A percentile compares a stretch with the other conserved stretches of the same genome.
Evolutionary conservation across 2,329 filamentous ascomycete genomes (phyloP).

Genomic region (Fusarium phyllophilum): DNA sequence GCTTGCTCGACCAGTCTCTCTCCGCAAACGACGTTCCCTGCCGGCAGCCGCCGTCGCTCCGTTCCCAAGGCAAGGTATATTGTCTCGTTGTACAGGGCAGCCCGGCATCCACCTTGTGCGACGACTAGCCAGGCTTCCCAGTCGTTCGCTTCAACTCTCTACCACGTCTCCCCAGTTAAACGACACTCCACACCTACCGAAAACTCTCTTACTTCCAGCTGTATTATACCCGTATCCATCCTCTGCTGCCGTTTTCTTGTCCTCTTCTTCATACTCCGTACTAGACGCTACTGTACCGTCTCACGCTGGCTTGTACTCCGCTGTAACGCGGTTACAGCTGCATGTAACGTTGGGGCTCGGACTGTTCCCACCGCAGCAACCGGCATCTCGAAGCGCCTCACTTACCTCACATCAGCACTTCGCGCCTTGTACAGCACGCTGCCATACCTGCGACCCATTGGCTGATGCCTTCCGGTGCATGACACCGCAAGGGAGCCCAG

Average conservation of each 20-base stretch:
- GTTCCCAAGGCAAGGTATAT: slow-evolving; percentile 19
- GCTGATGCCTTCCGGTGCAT: slow-evolving; percentile 44
- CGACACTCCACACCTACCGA: slow-evolving; percentile 28
- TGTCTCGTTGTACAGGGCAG: slow-evolving; percentile 29
- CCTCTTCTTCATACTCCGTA: neutral
- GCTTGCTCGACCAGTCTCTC: slow-evolving; percentile 22
- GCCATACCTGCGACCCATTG: slow-evolving; percentile 37
- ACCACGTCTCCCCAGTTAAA: slow-evolving; percentile 14
- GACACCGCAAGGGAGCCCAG: slow-evolving; percentile 46
- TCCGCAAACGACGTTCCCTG: slow-evolving; percentile 32
- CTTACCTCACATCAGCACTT: slow-evolving; percentile 35
- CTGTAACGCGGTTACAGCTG: slow-evolving; percentile 36
- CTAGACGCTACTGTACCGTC: slow-evolving; percentile 23
- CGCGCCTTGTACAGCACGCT: slow-evolving; percentile 16
- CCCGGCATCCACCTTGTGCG: slow-evolving; percentile 23
- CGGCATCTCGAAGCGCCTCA: slow-evolving; percentile 49
- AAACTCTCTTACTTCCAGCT: slow-evolving; percentile 12
- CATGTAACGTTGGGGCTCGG: slow-evolving; percentile 42
- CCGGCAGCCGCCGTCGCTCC: slow-evolving; percentile 3
- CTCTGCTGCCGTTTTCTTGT: slow-evolving; percentile 13
- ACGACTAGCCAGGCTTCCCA: slow-evolving; percentile 17
- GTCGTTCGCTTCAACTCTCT: slow-evolving; percentile 30
- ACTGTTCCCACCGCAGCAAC: slow-evolving; percentile 40
- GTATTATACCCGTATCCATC: slow-evolving; percentile 16
- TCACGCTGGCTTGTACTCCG: slow-evolving; percentile 22